A percentile compares a stretch with the other conserved stretches of the same genome.
These are phyloP conservation scores for Planoprotostelium fungivorum DNA, from an alignment of 78 protist species.

Conservation along the genomic window DNA sequence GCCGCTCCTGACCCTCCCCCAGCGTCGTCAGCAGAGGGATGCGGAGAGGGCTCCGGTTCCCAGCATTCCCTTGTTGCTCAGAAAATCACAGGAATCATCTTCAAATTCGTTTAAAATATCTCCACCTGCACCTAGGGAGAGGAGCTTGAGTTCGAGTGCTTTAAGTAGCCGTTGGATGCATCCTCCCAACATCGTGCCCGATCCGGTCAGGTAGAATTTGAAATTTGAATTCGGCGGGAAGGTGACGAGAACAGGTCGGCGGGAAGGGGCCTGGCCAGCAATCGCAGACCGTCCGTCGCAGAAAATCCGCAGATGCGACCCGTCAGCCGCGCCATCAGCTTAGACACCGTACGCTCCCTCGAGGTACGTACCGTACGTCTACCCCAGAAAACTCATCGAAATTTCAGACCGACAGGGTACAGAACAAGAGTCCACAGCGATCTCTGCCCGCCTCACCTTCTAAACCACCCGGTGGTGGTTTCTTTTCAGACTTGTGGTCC, in stretches of 20 bases:
- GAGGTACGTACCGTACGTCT: no score
- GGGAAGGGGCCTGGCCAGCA: background rate
- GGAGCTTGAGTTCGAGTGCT: background rate
- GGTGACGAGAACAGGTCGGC: background rate
- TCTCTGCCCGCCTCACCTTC: background rate
- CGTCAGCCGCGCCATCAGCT: background rate
- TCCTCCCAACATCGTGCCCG: background rate
- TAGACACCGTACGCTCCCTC: background rate
- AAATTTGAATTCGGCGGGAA: background rate
- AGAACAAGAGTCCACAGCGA: background rate
- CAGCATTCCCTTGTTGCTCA: no score
- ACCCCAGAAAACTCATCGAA: background rate
- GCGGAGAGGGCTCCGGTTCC: no score
- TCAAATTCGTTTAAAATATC: background rate
- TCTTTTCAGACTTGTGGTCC: background rate
- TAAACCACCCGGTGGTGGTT: background rate
- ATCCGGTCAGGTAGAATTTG: background rate
- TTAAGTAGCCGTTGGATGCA: background rate
- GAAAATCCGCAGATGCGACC: no score
- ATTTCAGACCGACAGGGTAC: background rate
- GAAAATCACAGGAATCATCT: background rate
- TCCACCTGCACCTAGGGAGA: background rate
- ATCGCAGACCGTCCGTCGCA: no score
- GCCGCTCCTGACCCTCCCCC: background rate
- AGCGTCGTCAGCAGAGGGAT: background rate